Conservation (phyloP, 495 filamentous ascomycete species). For the Aspergillus affinis region DNA sequence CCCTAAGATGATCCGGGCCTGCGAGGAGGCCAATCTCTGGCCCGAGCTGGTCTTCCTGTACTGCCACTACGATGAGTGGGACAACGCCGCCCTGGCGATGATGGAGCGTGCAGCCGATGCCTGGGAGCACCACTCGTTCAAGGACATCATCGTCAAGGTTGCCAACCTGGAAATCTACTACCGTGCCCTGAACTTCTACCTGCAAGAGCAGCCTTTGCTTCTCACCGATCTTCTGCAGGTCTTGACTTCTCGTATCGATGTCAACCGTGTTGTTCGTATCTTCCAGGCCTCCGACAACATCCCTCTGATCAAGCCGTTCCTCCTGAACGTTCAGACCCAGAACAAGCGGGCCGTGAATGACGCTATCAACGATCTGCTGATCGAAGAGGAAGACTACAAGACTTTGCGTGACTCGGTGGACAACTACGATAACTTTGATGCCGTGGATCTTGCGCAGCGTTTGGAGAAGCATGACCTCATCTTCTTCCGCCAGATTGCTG, state of each 20-base stretch:
- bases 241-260: conserved; percentile 90
- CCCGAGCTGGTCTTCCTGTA: conserved; percentile 98
- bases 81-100: conserved; percentile 97
- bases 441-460: conserved; percentile 89
- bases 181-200: conserved; percentile 95
- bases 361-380: conserved; percentile 96
- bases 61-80: conserved; percentile 98
- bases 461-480: conserved; percentile 95
- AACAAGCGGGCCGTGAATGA: conserved; percentile 98
- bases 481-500: conserved; percentile 98
- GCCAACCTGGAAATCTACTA: conserved; percentile 99
- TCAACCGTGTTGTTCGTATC: conserved; percentile 96
- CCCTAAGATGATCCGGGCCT: conserved; percentile 93
- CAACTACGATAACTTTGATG: conserved; percentile 98
- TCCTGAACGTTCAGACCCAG: conserved; percentile 93
- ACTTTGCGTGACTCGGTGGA: conserved; percentile 95
- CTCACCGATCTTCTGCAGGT: conserved; percentile 93
- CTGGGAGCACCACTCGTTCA: conserved; percentile 99
- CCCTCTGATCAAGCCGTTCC: conserved; percentile 97
- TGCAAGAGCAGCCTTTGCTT: conserved; percentile 92
- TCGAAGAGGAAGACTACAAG: conserved; percentile 99
- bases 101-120: conserved; percentile 98
- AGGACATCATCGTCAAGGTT: conserved; percentile 97
- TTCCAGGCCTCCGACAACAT: conserved; percentile 99
- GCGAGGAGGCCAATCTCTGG: conserved; percentile 95